These are phyloP conservation scores for Diospyros kaki DNA, from an alignment of 148 eudicot genomes.

Conservation along the genomic window DNA sequence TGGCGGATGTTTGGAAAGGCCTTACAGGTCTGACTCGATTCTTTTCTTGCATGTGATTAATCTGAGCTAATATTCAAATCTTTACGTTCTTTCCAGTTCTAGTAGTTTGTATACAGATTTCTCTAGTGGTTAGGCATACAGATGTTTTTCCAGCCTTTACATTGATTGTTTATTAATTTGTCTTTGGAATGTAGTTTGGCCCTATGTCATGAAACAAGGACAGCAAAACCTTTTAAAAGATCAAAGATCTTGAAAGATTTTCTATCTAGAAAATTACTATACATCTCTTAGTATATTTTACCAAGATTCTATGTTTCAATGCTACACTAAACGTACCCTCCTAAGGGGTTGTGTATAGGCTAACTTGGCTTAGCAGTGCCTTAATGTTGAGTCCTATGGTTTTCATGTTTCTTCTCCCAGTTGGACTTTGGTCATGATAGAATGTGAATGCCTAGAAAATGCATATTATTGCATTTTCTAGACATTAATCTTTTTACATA, in stretches of 20 bases:
- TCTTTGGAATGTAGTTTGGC: not conserved
- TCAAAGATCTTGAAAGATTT: not conserved
- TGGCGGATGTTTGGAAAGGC: conserved; percentile 53
- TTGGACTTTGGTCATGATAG: too few species aligned
- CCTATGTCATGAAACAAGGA: not conserved
- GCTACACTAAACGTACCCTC: not conserved
- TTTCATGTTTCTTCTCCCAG: not conserved
- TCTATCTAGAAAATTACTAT: not conserved
- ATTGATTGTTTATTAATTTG: not conserved
- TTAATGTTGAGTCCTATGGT: not conserved
- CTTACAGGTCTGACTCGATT: conserved; percentile 44
- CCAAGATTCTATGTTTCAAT: not conserved
- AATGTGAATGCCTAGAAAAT: too few species aligned
- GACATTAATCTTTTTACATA: too few species aligned
- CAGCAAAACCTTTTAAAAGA: not conserved
- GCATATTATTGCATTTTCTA: too few species aligned
- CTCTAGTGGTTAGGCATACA: not conserved
- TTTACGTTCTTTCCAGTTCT: not conserved
- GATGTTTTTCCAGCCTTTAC: not conserved
- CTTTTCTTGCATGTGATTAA: not conserved
- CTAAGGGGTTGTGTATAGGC: not conserved
- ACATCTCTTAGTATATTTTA: not conserved
- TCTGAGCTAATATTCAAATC: not conserved
- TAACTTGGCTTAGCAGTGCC: not conserved
- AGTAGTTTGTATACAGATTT: not conserved